Conservation (phyloP, 2,329 filamentous ascomycete species). For the Scortechinia acanthostroma region DNA sequence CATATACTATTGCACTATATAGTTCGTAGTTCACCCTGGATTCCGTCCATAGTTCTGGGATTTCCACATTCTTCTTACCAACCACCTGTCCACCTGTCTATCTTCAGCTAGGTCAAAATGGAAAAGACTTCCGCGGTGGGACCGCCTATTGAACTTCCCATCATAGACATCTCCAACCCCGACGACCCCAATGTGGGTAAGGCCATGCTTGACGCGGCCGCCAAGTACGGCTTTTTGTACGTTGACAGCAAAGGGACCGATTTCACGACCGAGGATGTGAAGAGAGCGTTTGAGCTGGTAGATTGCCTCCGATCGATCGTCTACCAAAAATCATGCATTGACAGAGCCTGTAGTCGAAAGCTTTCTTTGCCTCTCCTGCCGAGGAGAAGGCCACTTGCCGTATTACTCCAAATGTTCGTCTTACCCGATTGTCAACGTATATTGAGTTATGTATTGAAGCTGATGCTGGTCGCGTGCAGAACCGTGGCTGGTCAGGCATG, state of each 20-base stretch:
- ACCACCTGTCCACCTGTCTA: not conserved
- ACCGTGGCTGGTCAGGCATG: constrained; percentile 1
- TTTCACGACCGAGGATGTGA: not conserved
- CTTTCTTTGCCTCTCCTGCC: not conserved
- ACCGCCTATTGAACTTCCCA: not conserved
- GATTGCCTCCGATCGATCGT: not conserved
- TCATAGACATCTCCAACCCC: constrained; percentile 2
- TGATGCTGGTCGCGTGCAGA: not conserved
- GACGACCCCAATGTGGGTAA: constrained; percentile 1
- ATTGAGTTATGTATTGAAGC: not conserved
- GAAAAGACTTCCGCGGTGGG: not conserved
- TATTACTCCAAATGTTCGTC: not conserved
- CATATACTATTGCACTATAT: too few relatives aligned
- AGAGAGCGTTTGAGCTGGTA: not conserved
- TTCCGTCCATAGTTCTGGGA: too few relatives aligned
- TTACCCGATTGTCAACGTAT: too few relatives aligned
- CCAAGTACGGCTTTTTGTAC: constrained; percentile 1
- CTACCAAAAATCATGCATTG: not conserved
- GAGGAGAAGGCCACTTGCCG: not conserved
- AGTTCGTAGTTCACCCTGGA: too few relatives aligned
- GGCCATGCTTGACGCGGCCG: constrained; percentile 1
- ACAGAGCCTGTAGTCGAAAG: not conserved
- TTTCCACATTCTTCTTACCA: too few relatives aligned
- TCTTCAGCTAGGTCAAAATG: not conserved
- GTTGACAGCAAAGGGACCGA: not conserved